Evolutionary conservation across 805 yeast species (phyloP).

Genomic region (Tetrapisispora iriomotensis): DNA sequence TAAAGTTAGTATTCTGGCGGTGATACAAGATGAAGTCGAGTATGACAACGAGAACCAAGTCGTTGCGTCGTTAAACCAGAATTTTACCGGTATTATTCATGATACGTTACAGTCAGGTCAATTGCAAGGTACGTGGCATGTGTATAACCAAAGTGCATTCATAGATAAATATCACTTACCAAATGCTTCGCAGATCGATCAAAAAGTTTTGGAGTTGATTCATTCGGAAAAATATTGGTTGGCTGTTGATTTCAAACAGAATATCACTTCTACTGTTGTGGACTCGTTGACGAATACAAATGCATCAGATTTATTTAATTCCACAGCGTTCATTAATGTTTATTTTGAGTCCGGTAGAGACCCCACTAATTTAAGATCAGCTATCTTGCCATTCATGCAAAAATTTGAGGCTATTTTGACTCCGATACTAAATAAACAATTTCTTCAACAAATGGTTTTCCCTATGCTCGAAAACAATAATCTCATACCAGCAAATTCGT

Average conservation of each 20-base stretch:
- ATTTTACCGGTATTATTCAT: not conserved
- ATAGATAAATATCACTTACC: conserved; percentile 11
- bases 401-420: conserved; percentile 23
- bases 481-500: conserved; percentile 1
- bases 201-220: conserved; percentile 36
- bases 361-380: conserved; percentile 36
- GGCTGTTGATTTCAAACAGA: conserved; percentile 41
- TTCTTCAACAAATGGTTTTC: not conserved
- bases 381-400: conserved; percentile 36
- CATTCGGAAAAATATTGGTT: conserved; percentile 56
- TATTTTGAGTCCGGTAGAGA: conserved; percentile 61
- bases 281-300: conserved; percentile 17
- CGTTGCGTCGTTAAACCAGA: conserved; percentile 5
- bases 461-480: not conserved
- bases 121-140: conserved; percentile 23
- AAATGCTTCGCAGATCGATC: conserved; percentile 16
- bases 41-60: not conserved
- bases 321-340: conserved; percentile 27
- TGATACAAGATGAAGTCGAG: conserved; percentile 25
- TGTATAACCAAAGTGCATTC: conserved; percentile 22
- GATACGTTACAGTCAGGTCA: not conserved
- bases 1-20: conserved; percentile 25
- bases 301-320: conserved; percentile 11
- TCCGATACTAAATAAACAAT: conserved; percentile 11
- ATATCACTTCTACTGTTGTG: conserved; percentile 33